Evolutionary conservation across 495 filamentous ascomycete genomes (phyloP), one percentile per base, ranked within the genome.

Genomic region (Beverwykella pulmonaria): DNA sequence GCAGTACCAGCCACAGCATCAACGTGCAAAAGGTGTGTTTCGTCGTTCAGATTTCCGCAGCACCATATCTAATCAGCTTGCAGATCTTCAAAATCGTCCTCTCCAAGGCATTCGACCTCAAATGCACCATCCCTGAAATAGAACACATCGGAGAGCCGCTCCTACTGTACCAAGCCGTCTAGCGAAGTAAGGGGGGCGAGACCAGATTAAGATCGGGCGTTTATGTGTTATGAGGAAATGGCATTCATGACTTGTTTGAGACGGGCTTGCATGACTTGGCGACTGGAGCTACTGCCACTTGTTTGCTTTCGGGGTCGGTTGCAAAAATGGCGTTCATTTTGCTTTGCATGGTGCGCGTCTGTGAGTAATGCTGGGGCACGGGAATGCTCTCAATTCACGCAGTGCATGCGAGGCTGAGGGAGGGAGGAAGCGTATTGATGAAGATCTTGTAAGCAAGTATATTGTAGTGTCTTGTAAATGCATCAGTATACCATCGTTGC

Each of bases 81-180:
- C 50, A 98, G 94, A 98, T 98, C 75, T 98, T 98, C 85, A 98
- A 98, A 77, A 98, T 98, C 71, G 94, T 98, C 59, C 84, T 98
- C 30, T 93, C 93, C 62, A 98, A 98, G 79, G 95, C 94, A 0
- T 98, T 98, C 74, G 94, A 98, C 75, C 84, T 98, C 63, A 97
- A 97, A 75, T 98, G 94, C 82, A 98, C 94, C 3, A 98, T 98
- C 74, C 94, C 94, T 10, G 94, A 98, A 77, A 98, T 98, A 73
- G 93, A 97, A 76, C 92, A 98, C 73, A 87, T 96, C 52, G 94
- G 94, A 73, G 94, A 98, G 77, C 94, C 94, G n/a, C 81, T 98
- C 39, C 81, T 98, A 27, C 86, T 98, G 60, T 98, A 98, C 58
- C 76, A 78, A 60, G 53, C 71, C 48, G 68, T 78, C 41, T 71